A percentile compares a stretch with the other conserved stretches of the same genome.
Conservation (phyloP, 352 stramenopile genomes). For the Thalassiosira livingstoniorum region DNA sequence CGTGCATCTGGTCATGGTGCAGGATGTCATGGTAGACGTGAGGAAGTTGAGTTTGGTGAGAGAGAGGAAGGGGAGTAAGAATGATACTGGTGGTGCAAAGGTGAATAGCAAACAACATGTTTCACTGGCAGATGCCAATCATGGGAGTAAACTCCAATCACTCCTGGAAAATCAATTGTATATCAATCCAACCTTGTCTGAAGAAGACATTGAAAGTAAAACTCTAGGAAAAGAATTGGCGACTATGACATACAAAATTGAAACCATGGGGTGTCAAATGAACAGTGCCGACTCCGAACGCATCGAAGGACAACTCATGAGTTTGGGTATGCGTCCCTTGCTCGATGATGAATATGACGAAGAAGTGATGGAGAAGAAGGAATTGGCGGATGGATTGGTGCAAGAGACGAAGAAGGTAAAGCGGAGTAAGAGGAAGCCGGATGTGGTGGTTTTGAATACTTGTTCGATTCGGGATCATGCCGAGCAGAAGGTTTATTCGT, state of each 20-base stretch:
- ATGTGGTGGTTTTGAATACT: conserved; percentile 88
- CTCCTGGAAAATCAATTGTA: too few relatives aligned
- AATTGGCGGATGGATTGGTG: conserved; percentile 29
- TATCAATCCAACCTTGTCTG: too few relatives aligned
- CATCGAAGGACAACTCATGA: conserved; percentile 88
- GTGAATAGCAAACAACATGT: too few relatives aligned
- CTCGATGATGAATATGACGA: conserved; percentile 46
- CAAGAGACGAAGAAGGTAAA: conserved; percentile 40
- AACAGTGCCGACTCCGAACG: conserved; percentile 88
- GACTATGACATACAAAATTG: conserved; percentile 83
- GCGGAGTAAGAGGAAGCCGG: conserved; percentile 63
- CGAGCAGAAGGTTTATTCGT: conserved; percentile 88
- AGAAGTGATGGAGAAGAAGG: conserved; percentile 9
- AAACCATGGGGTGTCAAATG: conserved; percentile 89
- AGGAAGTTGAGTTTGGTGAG: conserved; percentile 74
- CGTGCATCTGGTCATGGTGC: conserved; percentile 80
- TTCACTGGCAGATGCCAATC: too few relatives aligned
- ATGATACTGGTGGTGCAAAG: conserved; percentile 14
- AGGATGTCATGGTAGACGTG: conserved; percentile 85
- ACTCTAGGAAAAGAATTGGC: conserved; percentile 44
- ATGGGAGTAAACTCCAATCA: too few relatives aligned
- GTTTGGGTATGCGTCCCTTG: conserved; percentile 80
- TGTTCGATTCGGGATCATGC: conserved; percentile 88
- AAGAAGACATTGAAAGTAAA: too few relatives aligned
- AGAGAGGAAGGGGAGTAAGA: conserved; percentile 42